phyloP scores from a whole-genome alignment of 768 basidiomycete species.

The Chalciporus sphaerocephalus region DNA sequence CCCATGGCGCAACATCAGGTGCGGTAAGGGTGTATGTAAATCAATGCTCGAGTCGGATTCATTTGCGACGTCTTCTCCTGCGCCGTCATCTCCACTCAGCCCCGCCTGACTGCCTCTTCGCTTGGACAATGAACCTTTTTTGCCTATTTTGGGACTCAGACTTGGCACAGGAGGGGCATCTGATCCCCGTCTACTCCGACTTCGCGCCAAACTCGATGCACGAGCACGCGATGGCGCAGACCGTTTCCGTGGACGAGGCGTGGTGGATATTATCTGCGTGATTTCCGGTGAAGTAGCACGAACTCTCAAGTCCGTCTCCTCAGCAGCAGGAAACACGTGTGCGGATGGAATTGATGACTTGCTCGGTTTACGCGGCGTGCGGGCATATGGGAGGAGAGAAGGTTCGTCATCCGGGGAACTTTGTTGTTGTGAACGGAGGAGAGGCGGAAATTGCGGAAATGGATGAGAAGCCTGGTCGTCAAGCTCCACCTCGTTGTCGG shows the following conservation, averaged over 20 bases:
- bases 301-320: conserved; percentile 3
- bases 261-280: conserved; percentile 36
- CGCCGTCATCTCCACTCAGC: conserved; percentile 3
- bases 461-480: conserved; percentile 21
- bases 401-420: conserved; percentile 2
- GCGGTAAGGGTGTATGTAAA: conserved; percentile 65
- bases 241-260: conserved; percentile 34
- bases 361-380: conserved; percentile 22
- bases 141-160: conserved; percentile 1
- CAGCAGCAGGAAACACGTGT: conserved; percentile 12
- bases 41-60: conserved; percentile 66
- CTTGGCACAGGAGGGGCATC: conserved; percentile 14
- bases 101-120: background rate
- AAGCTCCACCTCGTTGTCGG: conserved; percentile 25
- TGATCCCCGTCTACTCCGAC: conserved; percentile 9
- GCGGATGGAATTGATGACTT: conserved; percentile 10
- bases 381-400: conserved; percentile 18
- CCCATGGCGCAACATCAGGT: conserved; percentile 64
- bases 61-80: conserved; percentile 31
- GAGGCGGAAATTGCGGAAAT: conserved; percentile 28
- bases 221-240: conserved; percentile 23
- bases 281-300: conserved; percentile 38
- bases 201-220: conserved; percentile 15
- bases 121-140: background rate
- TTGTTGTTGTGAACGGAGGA: conserved; percentile 15